Evolutionary conservation across 768 basidiomycete species (phyloP), one percentile per base, ranked within the genome.

Genomic region (Clavaria fumosa): DNA sequence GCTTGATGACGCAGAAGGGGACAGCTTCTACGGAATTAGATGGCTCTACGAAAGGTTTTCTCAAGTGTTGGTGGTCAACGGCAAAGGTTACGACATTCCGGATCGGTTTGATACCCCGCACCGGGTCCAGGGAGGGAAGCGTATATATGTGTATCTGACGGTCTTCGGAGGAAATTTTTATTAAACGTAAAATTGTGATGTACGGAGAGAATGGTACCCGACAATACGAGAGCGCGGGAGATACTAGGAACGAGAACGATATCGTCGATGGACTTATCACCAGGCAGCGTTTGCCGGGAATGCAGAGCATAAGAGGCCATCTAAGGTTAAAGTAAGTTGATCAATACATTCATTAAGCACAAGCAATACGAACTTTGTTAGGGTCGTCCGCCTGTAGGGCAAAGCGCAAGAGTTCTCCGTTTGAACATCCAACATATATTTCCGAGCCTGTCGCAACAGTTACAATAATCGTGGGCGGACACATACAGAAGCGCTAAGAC

Each of bases 391-490:
- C 66, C 47, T 78, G 78, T 15, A 84, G 62, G 1, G 78, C 67
- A 51, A 80, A 91, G 30, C 88, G 77, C 23, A 89, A 58, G 5
- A 95, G 64, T 45, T 85, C 74, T 15, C 90, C 88, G 42, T 89
- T 85, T 15, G 76, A 73, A 43, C 80, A 81, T 9, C 88, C 90
- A 9, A 86, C 69, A 46, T 89, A 91, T 18, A 93, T 70, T 49
- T 95, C 89, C 28, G 76, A 75, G 22, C 78, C 84, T 85, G 37
- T n/a, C n/a, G n/a, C n/a, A n/a, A n/a, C n/a, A n/a, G n/a, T n/a
- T n/a, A n/a, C n/a, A n/a, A n/a, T n/a, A n/a, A n/a, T n/a, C n/a
- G n/a, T n/a, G n/a, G n/a, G n/a, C n/a, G 43, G 23, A 7, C 12
- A 14, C 6, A 17, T 22, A 7, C 23, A 18, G 22, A 37, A 17